Evolutionary conservation across 2,329 filamentous ascomycete species (phyloP).

Genomic region (Cryphonectria radicalis): DNA sequence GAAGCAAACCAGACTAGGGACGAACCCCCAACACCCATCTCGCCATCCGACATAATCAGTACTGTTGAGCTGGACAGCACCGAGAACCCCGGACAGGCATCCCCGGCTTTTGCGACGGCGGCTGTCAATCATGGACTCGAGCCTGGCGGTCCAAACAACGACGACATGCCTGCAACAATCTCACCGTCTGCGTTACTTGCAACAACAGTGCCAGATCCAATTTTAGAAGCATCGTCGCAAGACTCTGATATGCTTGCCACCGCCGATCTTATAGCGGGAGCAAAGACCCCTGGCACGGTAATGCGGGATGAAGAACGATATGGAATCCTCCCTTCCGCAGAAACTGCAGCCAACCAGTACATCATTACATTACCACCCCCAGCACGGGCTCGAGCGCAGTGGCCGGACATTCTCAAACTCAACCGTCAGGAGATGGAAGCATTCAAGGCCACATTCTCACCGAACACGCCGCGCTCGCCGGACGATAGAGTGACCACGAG

Average conservation of each 20-base stretch:
- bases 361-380: slow-evolving; percentile 62
- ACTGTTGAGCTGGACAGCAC: slow-evolving; percentile 26
- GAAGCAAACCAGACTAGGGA: not conserved
- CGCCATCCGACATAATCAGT: slow-evolving; percentile 27
- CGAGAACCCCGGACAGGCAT: slow-evolving; percentile 12
- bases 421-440: slow-evolving; percentile 49
- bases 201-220: slow-evolving; percentile 10
- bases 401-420: slow-evolving; percentile 53
- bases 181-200: slow-evolving; percentile 26
- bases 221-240: slow-evolving; percentile 9
- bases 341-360: slow-evolving; percentile 46
- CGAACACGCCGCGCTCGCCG: slow-evolving; percentile 45
- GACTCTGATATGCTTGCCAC: not conserved
- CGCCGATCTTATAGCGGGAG: not conserved
- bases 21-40: slow-evolving; percentile 23
- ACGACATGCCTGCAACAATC: slow-evolving; percentile 21
- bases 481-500: slow-evolving; percentile 45
- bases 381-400: slow-evolving; percentile 55
- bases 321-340: slow-evolving; percentile 24
- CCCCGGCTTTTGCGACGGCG: slow-evolving; percentile 9
- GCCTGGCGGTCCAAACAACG: slow-evolving; percentile 1
- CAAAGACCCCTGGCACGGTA: not conserved
- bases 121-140: slow-evolving; percentile 17
- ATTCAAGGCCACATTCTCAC: slow-evolving; percentile 50
- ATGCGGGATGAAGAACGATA: slow-evolving; percentile 16